Evolutionary conservation across 495 filamentous ascomycete genomes (phyloP).

Genomic region (Parathielavia hyrcaniae): DNA sequence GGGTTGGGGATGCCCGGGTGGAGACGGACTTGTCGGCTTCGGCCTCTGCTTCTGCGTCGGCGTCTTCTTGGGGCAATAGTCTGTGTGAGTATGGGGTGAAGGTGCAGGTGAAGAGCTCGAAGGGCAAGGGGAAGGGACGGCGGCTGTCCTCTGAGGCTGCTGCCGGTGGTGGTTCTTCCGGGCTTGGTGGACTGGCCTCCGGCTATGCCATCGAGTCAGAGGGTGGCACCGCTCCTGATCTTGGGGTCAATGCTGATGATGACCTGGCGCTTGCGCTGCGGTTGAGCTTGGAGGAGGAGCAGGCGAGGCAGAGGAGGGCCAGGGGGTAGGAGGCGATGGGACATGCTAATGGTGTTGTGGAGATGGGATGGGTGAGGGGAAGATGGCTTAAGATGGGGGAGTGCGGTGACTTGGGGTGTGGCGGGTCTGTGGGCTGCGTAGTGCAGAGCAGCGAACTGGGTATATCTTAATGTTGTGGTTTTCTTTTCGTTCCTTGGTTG

Average conservation of each 20-base stretch:
- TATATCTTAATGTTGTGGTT: not conserved
- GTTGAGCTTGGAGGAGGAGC: slow-evolving; percentile 78
- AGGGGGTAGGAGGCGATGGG: slow-evolving; percentile 18
- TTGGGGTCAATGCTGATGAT: slow-evolving; percentile 43
- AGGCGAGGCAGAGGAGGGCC: slow-evolving; percentile 32
- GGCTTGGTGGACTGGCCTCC: no score
- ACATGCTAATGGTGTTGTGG: slow-evolving; percentile 28
- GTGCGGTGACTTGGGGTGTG: no score
- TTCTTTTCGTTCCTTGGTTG: not conserved
- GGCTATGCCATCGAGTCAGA: not conserved
- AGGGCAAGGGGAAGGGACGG: slow-evolving; percentile 22
- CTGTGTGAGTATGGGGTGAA: slow-evolving; percentile 45
- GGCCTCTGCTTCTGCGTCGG: not conserved
- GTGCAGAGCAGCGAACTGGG: not conserved
- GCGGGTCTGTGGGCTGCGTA: not conserved
- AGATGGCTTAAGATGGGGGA: not conserved
- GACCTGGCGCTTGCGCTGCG: slow-evolving; percentile 81
- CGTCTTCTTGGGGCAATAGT: slow-evolving; percentile 16
- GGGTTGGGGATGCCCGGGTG: slow-evolving; percentile 30
- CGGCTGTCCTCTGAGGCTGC: slow-evolving; percentile 26
- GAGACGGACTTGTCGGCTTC: slow-evolving; percentile 20
- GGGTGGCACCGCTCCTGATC: not conserved
- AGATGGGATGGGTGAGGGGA: slow-evolving; percentile 45
- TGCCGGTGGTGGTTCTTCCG: no score
- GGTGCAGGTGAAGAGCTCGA: slow-evolving; percentile 49